A percentile compares a stretch with the other conserved stretches of the same genome.
Evolutionary conservation across 441 rosid genomes (phyloP).

Genomic region (Erodium moschatum): DNA sequence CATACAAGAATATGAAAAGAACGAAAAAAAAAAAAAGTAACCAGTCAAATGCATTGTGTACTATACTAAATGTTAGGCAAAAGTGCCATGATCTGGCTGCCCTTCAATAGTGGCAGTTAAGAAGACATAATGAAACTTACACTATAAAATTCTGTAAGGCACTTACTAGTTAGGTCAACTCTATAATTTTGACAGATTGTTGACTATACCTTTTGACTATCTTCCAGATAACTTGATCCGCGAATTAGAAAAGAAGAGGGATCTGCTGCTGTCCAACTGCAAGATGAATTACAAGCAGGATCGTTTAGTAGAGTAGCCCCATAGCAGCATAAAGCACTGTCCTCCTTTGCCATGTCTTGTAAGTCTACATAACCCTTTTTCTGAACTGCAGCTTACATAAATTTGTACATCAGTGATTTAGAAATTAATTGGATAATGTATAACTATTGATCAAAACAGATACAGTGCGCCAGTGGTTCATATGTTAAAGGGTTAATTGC

Average conservation of each 20-base stretch:
- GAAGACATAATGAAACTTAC: background rate
- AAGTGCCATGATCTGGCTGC: background rate
- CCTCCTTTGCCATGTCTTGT: slow-evolving; percentile 62
- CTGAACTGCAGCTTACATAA: slow-evolving; percentile 49
- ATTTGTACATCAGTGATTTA: slow-evolving; percentile 13
- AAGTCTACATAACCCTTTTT: slow-evolving; percentile 88
- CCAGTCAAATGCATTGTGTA: background rate
- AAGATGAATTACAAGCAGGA: slow-evolving; percentile 47
- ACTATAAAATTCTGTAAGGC: background rate
- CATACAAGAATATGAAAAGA: slow-evolving; percentile 2
- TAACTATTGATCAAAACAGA: slow-evolving; percentile 17
- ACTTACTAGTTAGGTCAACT: slow-evolving; percentile 4
- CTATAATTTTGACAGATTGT: slow-evolving; percentile 13
- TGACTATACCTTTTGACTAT: slow-evolving; percentile 59
- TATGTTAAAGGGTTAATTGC: too few species aligned
- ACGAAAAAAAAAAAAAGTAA: slow-evolving; percentile 9
- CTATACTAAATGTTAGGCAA: background rate
- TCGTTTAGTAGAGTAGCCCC: slow-evolving; percentile 82
- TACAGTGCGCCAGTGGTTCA: background rate
- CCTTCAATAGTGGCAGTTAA: background rate
- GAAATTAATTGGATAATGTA: slow-evolving; percentile 9
- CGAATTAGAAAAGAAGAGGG: slow-evolving; percentile 82
- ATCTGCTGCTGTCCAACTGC: slow-evolving; percentile 78
- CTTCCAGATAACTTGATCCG: slow-evolving; percentile 68
- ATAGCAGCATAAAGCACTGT: slow-evolving; percentile 48